Base-by-base conservation (phyloP, 2,329 filamentous ascomycete genomes). In the Trichoderma sp. region DNA sequence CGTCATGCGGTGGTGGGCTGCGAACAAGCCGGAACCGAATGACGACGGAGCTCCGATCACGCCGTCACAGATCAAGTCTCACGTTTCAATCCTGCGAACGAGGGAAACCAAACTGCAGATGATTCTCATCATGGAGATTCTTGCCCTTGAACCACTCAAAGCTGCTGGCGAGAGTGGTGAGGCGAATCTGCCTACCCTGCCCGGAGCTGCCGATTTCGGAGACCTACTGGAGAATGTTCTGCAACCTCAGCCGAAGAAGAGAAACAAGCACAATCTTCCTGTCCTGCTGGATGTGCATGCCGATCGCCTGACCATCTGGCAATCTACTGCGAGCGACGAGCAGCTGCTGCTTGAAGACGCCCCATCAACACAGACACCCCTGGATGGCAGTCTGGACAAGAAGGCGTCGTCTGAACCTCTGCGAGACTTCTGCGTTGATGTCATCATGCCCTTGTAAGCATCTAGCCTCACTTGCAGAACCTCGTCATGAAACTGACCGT, bases 241-340 rank as follows among this genome's bases (percentile, higher is more conserved):
- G 69, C 72, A 6, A 66, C 71, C 43, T 65, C 71, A 68, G 9
- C 64, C 69, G 64, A 88, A 85, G 74, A 90, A 89, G 70, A 77
- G 82, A 43, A 85, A 78, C 74, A 85, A 85, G 64, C 85, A 89
- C 68, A 87, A 92, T 69, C 78, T 91, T 7, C 82, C 83, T 1
- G 78, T 87, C 7, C 80, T 91, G 21, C 79, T 93, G 5, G 91
- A 94, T 72, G 80, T 92, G 0, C 85, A 93, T 59, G 85, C 91
- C 7, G 91, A 95, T 74, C 87, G 90, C 54, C 79, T 95, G 26
- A 92, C 89, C 71, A 95, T 95, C 66, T 94, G 91, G 91, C 90
- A 93, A 72, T 92, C 90, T 3, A 88, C 91, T 7, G 86, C 88
- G 43, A 78, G 86, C 24, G 85, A 90, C 68, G 84, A 86, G 63